A percentile compares a stretch with the other conserved stretches of the same genome.
Conservation (phyloP, 140 eudicot species). For the Stevia rebaudiana region DNA sequence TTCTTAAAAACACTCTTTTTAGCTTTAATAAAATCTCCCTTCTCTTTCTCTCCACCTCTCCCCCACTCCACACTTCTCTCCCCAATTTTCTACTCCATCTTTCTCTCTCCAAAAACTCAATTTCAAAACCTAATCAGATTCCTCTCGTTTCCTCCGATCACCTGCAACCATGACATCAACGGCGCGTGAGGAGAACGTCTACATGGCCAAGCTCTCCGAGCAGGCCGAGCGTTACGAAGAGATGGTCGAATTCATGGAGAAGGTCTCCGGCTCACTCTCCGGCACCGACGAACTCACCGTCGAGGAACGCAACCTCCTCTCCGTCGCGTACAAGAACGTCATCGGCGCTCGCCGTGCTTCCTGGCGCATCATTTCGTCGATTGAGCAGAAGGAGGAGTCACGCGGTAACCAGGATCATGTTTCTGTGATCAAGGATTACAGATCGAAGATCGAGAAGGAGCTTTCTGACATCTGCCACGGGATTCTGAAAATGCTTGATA, state of each 20-base stretch:
- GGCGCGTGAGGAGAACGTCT: slow-evolving; percentile 59
- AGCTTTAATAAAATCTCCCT: not conserved
- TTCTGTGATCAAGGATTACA: slow-evolving; percentile 33
- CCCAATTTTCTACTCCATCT: not conserved
- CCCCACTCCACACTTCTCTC: not conserved
- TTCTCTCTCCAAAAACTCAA: slow-evolving; percentile 6
- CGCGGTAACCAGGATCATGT: slow-evolving; percentile 63
- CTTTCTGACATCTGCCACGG: slow-evolving; percentile 49
- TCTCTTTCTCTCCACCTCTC: not conserved
- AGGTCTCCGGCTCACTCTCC: slow-evolving; percentile 30
- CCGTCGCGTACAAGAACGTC: slow-evolving; percentile 65
- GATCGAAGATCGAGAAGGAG: slow-evolving; percentile 61
- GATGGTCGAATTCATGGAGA: slow-evolving; percentile 66
- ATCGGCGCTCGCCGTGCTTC: slow-evolving; percentile 70
- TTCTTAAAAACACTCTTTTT: no score
- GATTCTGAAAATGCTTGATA: slow-evolving; percentile 46
- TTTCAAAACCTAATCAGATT: slow-evolving; percentile 16
- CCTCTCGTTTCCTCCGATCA: not conserved
- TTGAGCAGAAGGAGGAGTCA: slow-evolving; percentile 65
- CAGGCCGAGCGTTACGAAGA: slow-evolving; percentile 67
- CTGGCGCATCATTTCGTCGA: slow-evolving; percentile 60
- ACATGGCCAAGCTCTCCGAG: slow-evolving; percentile 67
- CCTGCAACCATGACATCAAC: slow-evolving; percentile 17
- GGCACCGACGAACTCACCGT: slow-evolving; percentile 47
- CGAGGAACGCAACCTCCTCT: slow-evolving; percentile 57